Conservation (phyloP, 75 land plant species). For the Pseudotsuga menziesii region DNA sequence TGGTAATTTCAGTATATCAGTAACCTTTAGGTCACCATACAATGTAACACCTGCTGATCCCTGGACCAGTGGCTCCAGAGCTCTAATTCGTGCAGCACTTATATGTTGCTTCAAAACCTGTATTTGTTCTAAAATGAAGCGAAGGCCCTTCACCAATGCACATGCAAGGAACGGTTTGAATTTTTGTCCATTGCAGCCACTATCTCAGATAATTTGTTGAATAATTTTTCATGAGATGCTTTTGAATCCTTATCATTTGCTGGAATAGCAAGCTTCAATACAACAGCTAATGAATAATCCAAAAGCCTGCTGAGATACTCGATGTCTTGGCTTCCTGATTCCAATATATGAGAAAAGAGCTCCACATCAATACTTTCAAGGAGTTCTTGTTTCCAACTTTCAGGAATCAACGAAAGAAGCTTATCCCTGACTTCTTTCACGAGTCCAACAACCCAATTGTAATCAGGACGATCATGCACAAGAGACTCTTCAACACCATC, state of each 20-base stretch:
- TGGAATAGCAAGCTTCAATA: constrained; percentile 79
- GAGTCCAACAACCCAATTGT: constrained; percentile 49
- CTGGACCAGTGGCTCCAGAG: no score
- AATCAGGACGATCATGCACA: constrained; percentile 48
- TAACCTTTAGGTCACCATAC: no score
- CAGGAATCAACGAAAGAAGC: constrained; percentile 61
- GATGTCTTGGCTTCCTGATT: constrained; percentile 65
- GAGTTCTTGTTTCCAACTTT: constrained; percentile 73
- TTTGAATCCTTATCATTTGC: constrained; percentile 64
- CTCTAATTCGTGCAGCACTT: no score
- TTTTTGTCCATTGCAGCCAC: constrained; percentile 17
- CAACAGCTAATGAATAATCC: no score
- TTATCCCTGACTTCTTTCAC: constrained; percentile 76
- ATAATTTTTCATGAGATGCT: constrained; percentile 33
- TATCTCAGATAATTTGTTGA: constrained; percentile 50
- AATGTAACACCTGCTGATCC: no score
- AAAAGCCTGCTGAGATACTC: constrained; percentile 64
- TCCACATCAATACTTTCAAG: no score
- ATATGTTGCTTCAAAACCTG: no score
- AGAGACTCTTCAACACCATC: no score
- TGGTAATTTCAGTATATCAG: no score
- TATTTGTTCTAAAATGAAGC: no score
- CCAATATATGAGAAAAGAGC: no score
- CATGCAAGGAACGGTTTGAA: constrained; percentile 26
- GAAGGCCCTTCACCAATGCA: constrained; percentile 60